Percentiles rank a stretch among this genome's conserved stretches.
Conservation (phyloP, 1,284 basidiomycete species). For the Tylopilus orsonianus region DNA sequence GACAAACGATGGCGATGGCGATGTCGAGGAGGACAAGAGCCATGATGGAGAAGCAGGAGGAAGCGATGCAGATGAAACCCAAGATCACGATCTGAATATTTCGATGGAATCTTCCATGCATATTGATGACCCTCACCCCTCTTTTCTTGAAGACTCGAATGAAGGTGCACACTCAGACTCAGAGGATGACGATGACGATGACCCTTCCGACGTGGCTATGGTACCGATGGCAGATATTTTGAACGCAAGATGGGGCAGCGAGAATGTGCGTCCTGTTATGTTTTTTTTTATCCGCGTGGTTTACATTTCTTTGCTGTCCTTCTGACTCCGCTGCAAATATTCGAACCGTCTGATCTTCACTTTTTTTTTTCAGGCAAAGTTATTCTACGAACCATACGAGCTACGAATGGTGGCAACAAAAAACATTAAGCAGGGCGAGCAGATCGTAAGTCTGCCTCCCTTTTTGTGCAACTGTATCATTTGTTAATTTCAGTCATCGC, state of each 20-base stretch:
- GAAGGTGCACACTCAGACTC: constrained; percentile 49
- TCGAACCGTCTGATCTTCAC: not conserved
- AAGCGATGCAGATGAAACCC: constrained; percentile 28
- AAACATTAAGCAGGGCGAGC: constrained; percentile 75
- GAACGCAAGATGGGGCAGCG: constrained; percentile 83
- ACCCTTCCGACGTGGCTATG: constrained; percentile 82
- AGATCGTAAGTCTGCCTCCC: constrained; percentile 66
- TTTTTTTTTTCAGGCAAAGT: constrained; percentile 84
- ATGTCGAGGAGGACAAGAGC: constrained; percentile 18
- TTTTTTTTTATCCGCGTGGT: not conserved
- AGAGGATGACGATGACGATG: constrained; percentile 61
- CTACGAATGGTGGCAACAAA: constrained; percentile 85
- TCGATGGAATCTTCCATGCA: constrained; percentile 49
- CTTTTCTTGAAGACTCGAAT: constrained; percentile 21
- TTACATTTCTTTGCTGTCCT: not conserved
- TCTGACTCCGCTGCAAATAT: not conserved
- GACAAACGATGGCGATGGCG: constrained; percentile 37
- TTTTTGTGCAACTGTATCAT: not conserved
- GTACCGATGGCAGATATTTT: constrained; percentile 96
- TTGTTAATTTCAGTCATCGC: not conserved
- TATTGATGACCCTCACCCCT: constrained; percentile 42
- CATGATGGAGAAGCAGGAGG: constrained; percentile 24
- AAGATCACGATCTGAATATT: constrained; percentile 19
- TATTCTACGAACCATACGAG: constrained; percentile 75
- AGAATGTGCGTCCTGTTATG: constrained; percentile 63